Evolutionary conservation across 2,329 filamentous ascomycete genomes (phyloP).

Genomic region (Penicillium brasilianum): DNA sequence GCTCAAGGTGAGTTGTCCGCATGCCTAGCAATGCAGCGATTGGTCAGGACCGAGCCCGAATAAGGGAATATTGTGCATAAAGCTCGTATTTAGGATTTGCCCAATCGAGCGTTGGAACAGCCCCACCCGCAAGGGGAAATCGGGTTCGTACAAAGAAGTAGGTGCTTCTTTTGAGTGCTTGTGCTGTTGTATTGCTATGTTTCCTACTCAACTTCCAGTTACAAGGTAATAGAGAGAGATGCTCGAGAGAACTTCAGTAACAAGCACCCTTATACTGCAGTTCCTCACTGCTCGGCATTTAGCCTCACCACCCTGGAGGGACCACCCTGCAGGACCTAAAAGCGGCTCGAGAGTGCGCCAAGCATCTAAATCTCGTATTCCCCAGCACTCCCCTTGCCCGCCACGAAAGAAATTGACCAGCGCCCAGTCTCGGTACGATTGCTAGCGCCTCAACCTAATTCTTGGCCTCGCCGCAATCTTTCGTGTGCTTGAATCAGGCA

Average conservation of each 20-base stretch:
- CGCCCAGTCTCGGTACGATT: slow-evolving; percentile 1
- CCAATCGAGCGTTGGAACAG: background rate
- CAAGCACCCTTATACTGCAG: background rate
- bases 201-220: too few species aligned
- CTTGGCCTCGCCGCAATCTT: background rate
- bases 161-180: background rate
- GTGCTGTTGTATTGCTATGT: too few species aligned
- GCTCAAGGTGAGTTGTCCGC: background rate
- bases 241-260: too few species aligned
- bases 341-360: slow-evolving; percentile 24
- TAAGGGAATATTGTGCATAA: background rate
- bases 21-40: background rate
- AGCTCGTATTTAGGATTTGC: slow-evolving; percentile 2
- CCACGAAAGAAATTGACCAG: background rate
- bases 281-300: background rate
- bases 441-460: background rate
- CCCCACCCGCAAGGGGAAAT: background rate
- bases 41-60: background rate
- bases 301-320: background rate
- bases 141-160: background rate
- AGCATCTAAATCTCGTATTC: slow-evolving; percentile 25
- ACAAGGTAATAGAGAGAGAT: too few species aligned
- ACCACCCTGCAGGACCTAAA: slow-evolving; percentile 4
- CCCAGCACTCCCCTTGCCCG: slow-evolving; percentile 4
- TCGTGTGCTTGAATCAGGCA: background rate